Evolutionary conservation across 345 rosid species (phyloP).

Genomic region (Turnera subulata): DNA sequence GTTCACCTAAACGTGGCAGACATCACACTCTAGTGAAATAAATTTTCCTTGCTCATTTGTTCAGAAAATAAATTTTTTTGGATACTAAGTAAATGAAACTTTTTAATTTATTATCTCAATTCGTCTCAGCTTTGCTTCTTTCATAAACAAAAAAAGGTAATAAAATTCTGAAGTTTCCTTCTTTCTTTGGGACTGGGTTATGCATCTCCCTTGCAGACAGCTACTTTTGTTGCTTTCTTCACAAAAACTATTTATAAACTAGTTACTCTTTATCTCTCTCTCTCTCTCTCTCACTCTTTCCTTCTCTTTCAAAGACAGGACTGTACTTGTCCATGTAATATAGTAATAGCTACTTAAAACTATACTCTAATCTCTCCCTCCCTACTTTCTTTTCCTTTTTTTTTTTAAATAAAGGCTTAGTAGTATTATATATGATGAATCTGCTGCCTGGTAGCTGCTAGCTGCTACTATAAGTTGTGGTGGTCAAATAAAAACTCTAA

Average conservation of each 20-base stretch:
- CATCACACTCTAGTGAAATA: neutral
- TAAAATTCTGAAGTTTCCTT: neutral
- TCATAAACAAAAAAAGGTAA: neutral
- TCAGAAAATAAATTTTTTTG: no score
- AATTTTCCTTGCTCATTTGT: neutral
- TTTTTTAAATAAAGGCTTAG: neutral
- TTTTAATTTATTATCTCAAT: neutral
- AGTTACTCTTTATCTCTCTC: neutral
- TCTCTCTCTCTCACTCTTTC: neutral
- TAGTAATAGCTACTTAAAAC: neutral
- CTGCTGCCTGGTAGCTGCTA: no score
- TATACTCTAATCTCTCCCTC: neutral
- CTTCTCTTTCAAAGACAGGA: neutral
- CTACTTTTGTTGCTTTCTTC: constrained; percentile 4
- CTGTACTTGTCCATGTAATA: neutral
- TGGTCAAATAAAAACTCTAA: neutral
- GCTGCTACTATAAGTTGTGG: constrained; percentile 1
- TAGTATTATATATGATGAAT: no score
- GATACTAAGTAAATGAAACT: neutral
- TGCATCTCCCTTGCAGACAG: neutral
- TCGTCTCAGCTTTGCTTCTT: neutral
- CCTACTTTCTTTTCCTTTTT: neutral
- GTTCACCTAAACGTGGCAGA: no score
- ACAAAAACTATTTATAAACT: neutral
- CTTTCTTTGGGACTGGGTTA: neutral